Evolutionary conservation across 805 yeast species (phyloP), one percentile per base, ranked within the genome.

Genomic region (Sugiyamaella qingdaonensis): DNA sequence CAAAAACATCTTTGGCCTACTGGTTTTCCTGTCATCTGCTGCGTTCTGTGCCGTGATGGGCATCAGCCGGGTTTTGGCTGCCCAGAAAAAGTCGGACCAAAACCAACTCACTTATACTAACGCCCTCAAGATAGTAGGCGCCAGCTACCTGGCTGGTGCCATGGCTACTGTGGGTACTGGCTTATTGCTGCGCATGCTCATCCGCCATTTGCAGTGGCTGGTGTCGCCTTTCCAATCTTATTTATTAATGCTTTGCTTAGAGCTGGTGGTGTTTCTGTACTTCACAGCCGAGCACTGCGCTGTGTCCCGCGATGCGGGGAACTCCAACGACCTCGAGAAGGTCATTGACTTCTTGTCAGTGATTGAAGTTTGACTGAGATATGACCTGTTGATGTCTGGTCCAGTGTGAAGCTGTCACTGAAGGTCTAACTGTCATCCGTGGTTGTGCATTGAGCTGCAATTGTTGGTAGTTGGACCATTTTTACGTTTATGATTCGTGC

Each of bases 261-360:
- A 32, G 29, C 41, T 46, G n/a, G 41, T 46, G n/a, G 41, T 46
- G 14, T 27, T 46, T 35, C 19, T 46, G 19, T 46, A 46, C 34
- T 7, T 11, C 29, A 46, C 41, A n/a, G 42, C 41, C 10, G 49
- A 46, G 41, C 4, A 18, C 16, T 46, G n/a, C 29, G 11, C 31
- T 16, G 13, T 9, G 24, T 10, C 43, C 19, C 19, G 21, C 7
- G 16, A 4, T 10, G 16, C 19, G 11, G 43, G 13, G 4, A 21
- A 39, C 13, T 10, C 43, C 19, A 19, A 10, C 19, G 19, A 21
- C 24, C 24, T 39, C 4, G 24, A 16, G 13, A 21, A 14, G 14
- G 43, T 39, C 13, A 39, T 39, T 39, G 43, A 39, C 5, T 14
- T 39, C 19, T 16, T 16, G 43, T 19, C 19, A 14, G 24, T 16